Conservation (phyloP, 2,329 filamentous ascomycete species). For the Rhynchosporium agropyri region DNA sequence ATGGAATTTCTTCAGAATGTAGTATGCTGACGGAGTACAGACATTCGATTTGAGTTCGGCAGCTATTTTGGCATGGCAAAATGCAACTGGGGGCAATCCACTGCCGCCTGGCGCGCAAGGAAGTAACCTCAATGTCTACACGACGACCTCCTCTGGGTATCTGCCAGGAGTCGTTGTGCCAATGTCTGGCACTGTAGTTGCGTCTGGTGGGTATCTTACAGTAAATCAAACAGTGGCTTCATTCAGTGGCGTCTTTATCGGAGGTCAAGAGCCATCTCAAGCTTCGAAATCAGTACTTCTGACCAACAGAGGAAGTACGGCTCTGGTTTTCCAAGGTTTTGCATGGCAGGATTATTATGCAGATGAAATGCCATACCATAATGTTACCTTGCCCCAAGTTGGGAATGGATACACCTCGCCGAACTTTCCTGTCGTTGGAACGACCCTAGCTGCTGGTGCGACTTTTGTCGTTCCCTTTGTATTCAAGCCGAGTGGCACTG, state of each 20-base stretch:
- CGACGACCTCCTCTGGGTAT: constrained; percentile 10
- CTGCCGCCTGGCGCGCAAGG: constrained; percentile 13
- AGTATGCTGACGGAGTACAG: background rate
- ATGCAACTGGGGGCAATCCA: constrained; percentile 13
- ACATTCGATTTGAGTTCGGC: constrained; percentile 15
- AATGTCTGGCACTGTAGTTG: constrained; percentile 13
- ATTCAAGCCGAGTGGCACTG: constrained; percentile 13
- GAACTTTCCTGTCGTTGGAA: constrained; percentile 7
- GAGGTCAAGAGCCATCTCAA: constrained; percentile 11
- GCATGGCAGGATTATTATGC: constrained; percentile 19
- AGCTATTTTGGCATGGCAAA: constrained; percentile 10
- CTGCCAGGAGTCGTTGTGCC: constrained; percentile 14
- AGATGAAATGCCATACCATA: constrained; percentile 15
- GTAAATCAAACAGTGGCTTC: constrained; percentile 16
- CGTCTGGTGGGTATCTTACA: constrained; percentile 13
- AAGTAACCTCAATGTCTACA: constrained; percentile 12
- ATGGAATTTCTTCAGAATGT: background rate
- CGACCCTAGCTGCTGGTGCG: constrained; percentile 7
- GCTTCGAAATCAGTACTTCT: background rate
- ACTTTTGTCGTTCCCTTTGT: constrained; percentile 11
- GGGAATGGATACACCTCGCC: constrained; percentile 8
- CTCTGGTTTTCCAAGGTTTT: constrained; percentile 10
- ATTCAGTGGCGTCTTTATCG: constrained; percentile 13
- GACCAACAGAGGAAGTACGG: constrained; percentile 8
- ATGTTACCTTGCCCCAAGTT: constrained; percentile 11